Percentiles rank a stretch among this genome's conserved stretches.
These are phyloP conservation scores for Mortierella alpina DNA, from an alignment of 192 early-diverging fungal species.

Conservation along the genomic window DNA sequence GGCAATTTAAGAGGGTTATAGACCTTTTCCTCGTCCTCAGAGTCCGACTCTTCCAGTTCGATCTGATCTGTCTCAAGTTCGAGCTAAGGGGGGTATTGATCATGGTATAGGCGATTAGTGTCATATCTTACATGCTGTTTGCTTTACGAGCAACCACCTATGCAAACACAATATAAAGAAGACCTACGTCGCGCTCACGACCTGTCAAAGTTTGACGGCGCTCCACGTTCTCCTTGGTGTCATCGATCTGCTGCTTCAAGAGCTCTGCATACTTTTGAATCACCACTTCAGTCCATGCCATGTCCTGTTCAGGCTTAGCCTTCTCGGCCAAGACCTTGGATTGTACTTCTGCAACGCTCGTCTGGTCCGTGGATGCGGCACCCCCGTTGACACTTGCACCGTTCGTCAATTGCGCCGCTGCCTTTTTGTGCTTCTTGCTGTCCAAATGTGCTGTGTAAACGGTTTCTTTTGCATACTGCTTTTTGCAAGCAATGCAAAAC, in stretches of 20 bases:
- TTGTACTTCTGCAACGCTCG: slow-evolving; percentile 27
- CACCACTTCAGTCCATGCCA: slow-evolving; percentile 71
- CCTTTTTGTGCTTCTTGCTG: slow-evolving; percentile 94
- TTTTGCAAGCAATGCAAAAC: slow-evolving; percentile 81
- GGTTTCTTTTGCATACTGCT: slow-evolving; percentile 85
- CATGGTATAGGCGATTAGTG: not conserved
- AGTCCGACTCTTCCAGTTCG: slow-evolving; percentile 70
- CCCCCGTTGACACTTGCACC: slow-evolving; percentile 40
- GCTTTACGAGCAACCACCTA: too few relatives aligned
- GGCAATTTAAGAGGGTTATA: slow-evolving; percentile 98
- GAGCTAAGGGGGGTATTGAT: slow-evolving; percentile 38
- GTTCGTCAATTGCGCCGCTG: slow-evolving; percentile 61
- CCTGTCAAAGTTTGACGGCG: slow-evolving; percentile 93
- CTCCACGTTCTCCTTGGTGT: slow-evolving; percentile 89
- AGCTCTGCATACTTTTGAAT: slow-evolving; percentile 70
- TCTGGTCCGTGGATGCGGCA: not conserved
- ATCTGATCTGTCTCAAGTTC: slow-evolving; percentile 80
- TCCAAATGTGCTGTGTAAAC: slow-evolving; percentile 88
- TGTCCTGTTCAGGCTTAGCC: slow-evolving; percentile 65
- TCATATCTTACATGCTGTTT: too few relatives aligned
- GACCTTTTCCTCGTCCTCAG: slow-evolving; percentile 88
- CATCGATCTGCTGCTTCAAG: slow-evolving; percentile 69
- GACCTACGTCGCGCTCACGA: slow-evolving; percentile 77
- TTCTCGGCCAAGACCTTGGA: slow-evolving; percentile 56
- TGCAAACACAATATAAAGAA: not conserved